Base-by-base conservation (phyloP, 1,139 yeast species). In the Hyphopichia fennica region DNA sequence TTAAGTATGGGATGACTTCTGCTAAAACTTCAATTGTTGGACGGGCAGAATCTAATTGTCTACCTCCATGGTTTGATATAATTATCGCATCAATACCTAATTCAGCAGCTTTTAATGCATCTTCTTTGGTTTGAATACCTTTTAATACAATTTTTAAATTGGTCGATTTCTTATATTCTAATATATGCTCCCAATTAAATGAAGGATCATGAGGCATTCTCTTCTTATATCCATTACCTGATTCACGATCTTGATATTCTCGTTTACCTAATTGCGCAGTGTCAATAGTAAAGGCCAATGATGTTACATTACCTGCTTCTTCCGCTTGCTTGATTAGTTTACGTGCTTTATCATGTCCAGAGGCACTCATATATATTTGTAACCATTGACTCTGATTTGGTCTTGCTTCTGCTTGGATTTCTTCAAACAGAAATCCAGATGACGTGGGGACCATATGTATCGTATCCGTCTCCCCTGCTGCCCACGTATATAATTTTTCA, bases 371-470 rank as follows among this genome's bases (percentile, higher is more conserved):
- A 48, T 74, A 73, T 29, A 74, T 58, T 50, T 75, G 80, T 41
- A 58, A 58, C 58, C 63, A 59, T 31, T 61, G 58, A n/a, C 56
- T 42, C 40, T 62, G 67, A 20, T 39, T 41, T 2, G 44, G 45
- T 37, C 62, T 61, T 2, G 72, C 69, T 14, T 71, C 79, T 44
- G 71, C 77, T 28, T 68, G 67, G 44, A 80, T 72, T 52, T 80
- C 82, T 44, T 77, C 81, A 42, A 79, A 68, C 2, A 79, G 66
- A 51, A 77, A 73, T 16, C 79, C 66, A 3, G 81, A 75, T 40
- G 72, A 55, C 2, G 79, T 74, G 10, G 82, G 79, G 34, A 77
- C 67, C 82, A 78, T 78, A 48, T 76, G 80, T 38, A 76, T 66
- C 5, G 72, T 60, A 35, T 62, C 70, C 35, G 67, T 64, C 37